Evolutionary conservation across 345 rosid species (phyloP), one percentile per base, ranked within the genome.

Genomic region (Lumnitzera racemosa): DNA sequence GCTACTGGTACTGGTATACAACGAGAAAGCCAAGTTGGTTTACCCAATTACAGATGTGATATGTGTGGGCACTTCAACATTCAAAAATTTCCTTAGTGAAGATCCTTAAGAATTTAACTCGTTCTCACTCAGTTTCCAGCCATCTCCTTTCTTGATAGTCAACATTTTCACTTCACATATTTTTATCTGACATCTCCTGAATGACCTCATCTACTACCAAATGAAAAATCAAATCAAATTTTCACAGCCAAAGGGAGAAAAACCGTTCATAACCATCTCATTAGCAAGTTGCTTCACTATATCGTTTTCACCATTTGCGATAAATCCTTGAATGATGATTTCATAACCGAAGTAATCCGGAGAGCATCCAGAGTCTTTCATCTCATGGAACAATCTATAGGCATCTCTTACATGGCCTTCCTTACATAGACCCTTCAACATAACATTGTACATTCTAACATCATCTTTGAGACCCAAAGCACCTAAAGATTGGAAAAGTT

Each of bases 341-440:
- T 59, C 64, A 12, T 67, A 67, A 15, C 8, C 53, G 4, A 55
- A 20, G 5, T 58, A 47, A 55, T 67, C 3, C 2, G 72, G 76
- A 2, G 53, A 46, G 31, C 62, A 68, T 46, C 60, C 63, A 24
- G 14, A 63, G n/a, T 51, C 59, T 46, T 54, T 58, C 76, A 72
- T 72, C 52, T 72, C 58, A n/a, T 24, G 29, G 14, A 72, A 47
- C 61, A 62, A 50, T 10, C 55, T 31, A 15, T 20, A 27, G 13
- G 72, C 72, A 20, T 20, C 20, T 20, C 20, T 20, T 20, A 20
- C 20, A 20, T 20, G 20, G 20, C 20, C 20, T 20, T 20, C 55
- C 47, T 46, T 72, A 53, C 69, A 67, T 48, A 63, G 31, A 29
- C 63, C 67, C 49, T 24, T 64, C 56, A 72, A 55, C 59, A 72